Evolutionary conservation across 2,329 filamentous ascomycete genomes (phyloP).

Genomic region (Colletotrichum gigasporum): DNA sequence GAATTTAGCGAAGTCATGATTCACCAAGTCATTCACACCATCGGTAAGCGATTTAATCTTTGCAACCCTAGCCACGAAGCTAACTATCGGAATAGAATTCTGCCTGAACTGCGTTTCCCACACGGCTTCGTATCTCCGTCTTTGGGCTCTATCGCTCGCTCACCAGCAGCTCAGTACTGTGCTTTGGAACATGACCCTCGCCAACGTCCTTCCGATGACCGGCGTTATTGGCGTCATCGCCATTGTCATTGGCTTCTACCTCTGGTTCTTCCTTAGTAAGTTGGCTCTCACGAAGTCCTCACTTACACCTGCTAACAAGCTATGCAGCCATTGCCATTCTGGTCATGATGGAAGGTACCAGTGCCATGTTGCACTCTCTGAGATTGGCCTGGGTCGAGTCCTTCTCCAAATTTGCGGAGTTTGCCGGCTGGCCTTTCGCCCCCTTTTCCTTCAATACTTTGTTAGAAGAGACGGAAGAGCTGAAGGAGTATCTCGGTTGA

Average conservation of each 20-base stretch:
- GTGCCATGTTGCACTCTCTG: constrained; percentile 92
- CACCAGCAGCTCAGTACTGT: constrained; percentile 98
- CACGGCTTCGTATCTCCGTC: constrained; percentile 96
- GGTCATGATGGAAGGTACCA: constrained; percentile 95
- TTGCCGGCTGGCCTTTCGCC: constrained; percentile 85
- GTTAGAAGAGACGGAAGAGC: constrained; percentile 81
- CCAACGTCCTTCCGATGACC: constrained; percentile 73
- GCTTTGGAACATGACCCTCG: constrained; percentile 95
- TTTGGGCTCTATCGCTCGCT: constrained; percentile 96
- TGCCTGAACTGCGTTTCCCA: constrained; percentile 99
- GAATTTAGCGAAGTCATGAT: constrained; percentile 99
- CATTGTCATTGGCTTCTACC: constrained; percentile 82
- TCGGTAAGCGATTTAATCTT: constrained; percentile 70
- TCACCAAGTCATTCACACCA: constrained; percentile 98
- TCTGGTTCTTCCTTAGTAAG: constrained; percentile 87
- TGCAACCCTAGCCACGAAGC: constrained; percentile 9
- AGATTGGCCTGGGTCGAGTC: constrained; percentile 96
- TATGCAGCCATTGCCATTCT: constrained; percentile 65
- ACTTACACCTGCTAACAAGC: background rate
- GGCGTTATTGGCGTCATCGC: constrained; percentile 79
- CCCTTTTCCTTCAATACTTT: constrained; percentile 89
- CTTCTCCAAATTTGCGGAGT: constrained; percentile 97
- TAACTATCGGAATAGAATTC: constrained; percentile 74
- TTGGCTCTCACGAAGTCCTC: background rate
- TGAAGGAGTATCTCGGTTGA: constrained; percentile 65